These are phyloP conservation scores for Metschnikowia cubensis DNA, from an alignment of 805 yeast genomes.

Conservation along the genomic window DNA sequence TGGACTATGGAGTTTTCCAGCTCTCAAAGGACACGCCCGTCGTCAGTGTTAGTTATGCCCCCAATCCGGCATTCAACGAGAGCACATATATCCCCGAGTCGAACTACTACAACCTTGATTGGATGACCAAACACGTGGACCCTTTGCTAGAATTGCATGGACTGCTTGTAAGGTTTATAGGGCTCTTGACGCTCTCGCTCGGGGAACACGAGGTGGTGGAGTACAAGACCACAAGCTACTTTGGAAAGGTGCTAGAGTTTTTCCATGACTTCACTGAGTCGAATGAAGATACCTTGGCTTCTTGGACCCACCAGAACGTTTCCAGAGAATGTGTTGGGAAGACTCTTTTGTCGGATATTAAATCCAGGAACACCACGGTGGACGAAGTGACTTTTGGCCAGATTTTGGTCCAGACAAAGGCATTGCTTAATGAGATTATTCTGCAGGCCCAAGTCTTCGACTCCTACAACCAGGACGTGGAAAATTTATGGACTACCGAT, in stretches of 20 bases:
- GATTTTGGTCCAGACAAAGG: slow-evolving; percentile 22
- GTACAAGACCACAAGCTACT: slow-evolving; percentile 22
- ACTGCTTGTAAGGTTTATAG: slow-evolving; percentile 33
- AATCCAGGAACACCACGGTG: slow-evolving; percentile 3
- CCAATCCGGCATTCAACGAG: slow-evolving; percentile 26
- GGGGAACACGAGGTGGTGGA: slow-evolving; percentile 40
- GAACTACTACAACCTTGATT: slow-evolving; percentile 29
- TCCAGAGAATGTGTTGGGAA: slow-evolving; percentile 18
- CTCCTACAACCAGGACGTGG: slow-evolving; percentile 42
- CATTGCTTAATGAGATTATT: neutral
- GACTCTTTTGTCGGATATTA: slow-evolving; percentile 21
- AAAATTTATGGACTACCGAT: slow-evolving; percentile 52
- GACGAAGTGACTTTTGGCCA: slow-evolving; percentile 15
- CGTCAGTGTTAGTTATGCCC: slow-evolving; percentile 31
- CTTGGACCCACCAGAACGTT: slow-evolving; percentile 23
- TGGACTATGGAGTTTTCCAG: slow-evolving; percentile 31
- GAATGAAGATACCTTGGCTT: slow-evolving; percentile 9
- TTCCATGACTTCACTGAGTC: slow-evolving; percentile 17
- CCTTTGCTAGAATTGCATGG: slow-evolving; percentile 32
- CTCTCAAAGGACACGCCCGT: slow-evolving; percentile 28
- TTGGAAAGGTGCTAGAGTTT: slow-evolving; percentile 15
- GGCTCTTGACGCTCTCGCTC: slow-evolving; percentile 32
- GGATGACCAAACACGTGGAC: slow-evolving; percentile 24
- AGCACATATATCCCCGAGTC: slow-evolving; percentile 32
- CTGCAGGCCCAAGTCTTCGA: slow-evolving; percentile 44